Conservation (phyloP, 1,284 basidiomycete species). For the Microbotryomycetes sp. region DNA sequence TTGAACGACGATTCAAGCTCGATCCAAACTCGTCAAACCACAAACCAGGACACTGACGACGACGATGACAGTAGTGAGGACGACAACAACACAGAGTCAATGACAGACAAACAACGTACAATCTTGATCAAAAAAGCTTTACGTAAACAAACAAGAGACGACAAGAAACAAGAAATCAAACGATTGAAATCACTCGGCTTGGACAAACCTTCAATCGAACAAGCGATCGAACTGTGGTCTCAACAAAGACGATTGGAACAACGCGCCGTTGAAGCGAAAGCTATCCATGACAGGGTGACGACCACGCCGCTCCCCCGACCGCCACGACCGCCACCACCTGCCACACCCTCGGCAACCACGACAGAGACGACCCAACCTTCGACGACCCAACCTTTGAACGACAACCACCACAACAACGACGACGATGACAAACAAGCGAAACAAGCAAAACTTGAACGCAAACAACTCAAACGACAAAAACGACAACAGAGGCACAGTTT, state of each 20-base stretch:
- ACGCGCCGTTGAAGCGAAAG: constrained; percentile 14
- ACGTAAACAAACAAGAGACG: constrained; percentile 15
- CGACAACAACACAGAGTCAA: constrained; percentile 10
- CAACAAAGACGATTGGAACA: constrained; percentile 25
- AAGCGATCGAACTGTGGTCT: too few relatives aligned
- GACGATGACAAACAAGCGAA: constrained; percentile 30
- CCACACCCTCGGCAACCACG: constrained; percentile 8
- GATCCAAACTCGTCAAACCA: constrained; percentile 9
- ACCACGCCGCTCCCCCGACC: constrained; percentile 7
- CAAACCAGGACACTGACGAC: constrained; percentile 15
- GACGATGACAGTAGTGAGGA: constrained; percentile 20
- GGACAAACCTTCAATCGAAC: constrained; percentile 31
- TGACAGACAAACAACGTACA: constrained; percentile 15
- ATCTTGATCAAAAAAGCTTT: constrained; percentile 35
- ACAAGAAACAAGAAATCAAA: constrained; percentile 36
- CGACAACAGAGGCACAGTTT: constrained; percentile 13
- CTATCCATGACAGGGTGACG: too few relatives aligned
- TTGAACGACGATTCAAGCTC: constrained; percentile 7
- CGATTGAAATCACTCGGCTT: constrained; percentile 46
- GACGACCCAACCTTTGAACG: constrained; percentile 21
- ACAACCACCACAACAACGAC: too few relatives aligned
- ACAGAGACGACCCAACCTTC: constrained; percentile 15
- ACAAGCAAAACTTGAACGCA: constrained; percentile 14
- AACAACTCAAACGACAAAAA: constrained; percentile 28
- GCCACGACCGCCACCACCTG: background rate